These are phyloP conservation scores for Aristolochia fimbriata DNA, from an alignment of 164 flowering plant genomes.

Conservation along the genomic window DNA sequence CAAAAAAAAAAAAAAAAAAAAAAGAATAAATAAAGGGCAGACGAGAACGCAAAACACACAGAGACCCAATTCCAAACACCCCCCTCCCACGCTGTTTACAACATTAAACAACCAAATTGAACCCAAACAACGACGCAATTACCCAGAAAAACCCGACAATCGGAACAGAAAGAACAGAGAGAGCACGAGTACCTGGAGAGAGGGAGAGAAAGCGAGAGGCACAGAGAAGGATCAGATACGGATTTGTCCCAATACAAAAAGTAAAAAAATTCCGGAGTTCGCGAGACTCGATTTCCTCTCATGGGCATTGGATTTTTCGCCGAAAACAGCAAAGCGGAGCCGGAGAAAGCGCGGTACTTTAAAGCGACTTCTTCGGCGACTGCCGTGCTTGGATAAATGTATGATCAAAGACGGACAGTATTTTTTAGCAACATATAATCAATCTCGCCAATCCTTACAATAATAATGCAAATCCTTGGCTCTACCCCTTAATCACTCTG, in stretches of 20 bases:
- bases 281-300: conserved; percentile 3
- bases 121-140: background rate
- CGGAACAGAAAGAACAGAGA: background rate
- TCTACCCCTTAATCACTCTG: background rate
- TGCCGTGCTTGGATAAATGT: too few relatives aligned
- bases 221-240: background rate
- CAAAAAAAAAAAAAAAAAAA: too few relatives aligned
- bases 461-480: too few relatives aligned
- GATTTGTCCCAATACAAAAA: background rate
- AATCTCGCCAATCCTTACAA: too few relatives aligned
- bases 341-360: conserved; percentile 10
- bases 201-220: background rate
- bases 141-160: background rate
- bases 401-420: too few relatives aligned
- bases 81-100: background rate
- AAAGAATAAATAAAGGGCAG: too few relatives aligned
- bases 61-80: background rate
- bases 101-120: too few relatives aligned
- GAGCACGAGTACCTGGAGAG: background rate
- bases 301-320: conserved; percentile 14
- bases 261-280: background rate
- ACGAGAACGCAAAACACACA: too few relatives aligned
- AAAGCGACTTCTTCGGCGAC: background rate
- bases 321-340: conserved; percentile 16
- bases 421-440: too few relatives aligned